Evolutionary conservation across 257 asterid genomes (phyloP), one percentile per base, ranked within the genome.

Genomic region (Rehmannia glutinosa): DNA sequence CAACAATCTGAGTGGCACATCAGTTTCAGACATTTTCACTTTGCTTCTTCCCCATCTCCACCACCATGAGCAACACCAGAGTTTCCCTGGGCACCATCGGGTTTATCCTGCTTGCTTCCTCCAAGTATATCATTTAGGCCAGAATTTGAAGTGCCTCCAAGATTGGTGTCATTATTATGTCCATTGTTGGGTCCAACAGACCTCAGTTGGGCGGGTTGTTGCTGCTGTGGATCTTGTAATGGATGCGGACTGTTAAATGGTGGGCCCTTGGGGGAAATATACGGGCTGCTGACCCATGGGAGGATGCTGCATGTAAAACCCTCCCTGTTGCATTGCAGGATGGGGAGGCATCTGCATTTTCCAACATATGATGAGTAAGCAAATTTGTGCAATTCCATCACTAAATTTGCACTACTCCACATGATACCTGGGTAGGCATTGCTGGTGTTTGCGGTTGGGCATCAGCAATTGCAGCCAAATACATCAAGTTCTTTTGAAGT

Each of bases 401-500:
- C 36, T 38, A 8, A 33, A 72, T 8, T 39, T 10, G 50, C 30
- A 69, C 27, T 36, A 23, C 33, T 6, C 23, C 45, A 61, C 16
- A 42, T 38, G 58, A 49, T 53, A 87, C 96, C 91, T 87, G 95
- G 25, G 83, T 81, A 28, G 95, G 87, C 83, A 86, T 70, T 30
- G 93, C 43, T 33, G 96, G 90, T 66, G 95, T 73, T 72, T 84
- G 98, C 16, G 96, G 97, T 64, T 89, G 98, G 56, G 96, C 95
- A 77, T 92, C 98, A 11, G 98, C 98, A 39, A 92, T 87, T 21
- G 98, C 97, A 51, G 98, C 98, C 75, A 92, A 86, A 81, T 92
- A 90, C 97, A 92, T 89, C 84, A 92, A 80, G 68, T 92, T 92
- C 81, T 87, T 87, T 59, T 92, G 98, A 41, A 92, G 96, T 66